These are phyloP conservation scores for Lentinula raphanica DNA, from an alignment of 768 basidiomycete species.

Conservation along the genomic window DNA sequence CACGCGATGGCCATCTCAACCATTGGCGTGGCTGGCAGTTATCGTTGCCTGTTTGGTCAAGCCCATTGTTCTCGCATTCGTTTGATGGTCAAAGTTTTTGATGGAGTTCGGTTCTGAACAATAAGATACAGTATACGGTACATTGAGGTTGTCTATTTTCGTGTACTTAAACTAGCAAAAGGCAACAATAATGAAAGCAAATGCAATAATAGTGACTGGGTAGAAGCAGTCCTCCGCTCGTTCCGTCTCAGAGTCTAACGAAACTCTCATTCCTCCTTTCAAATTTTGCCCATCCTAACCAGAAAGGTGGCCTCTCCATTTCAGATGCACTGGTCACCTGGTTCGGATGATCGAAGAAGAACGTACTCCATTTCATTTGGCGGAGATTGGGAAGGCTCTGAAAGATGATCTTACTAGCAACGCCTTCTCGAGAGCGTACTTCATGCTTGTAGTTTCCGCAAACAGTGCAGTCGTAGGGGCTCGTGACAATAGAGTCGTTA, in stretches of 20 bases:
- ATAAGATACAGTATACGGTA: background rate
- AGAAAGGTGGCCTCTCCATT: background rate
- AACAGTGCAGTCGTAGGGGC: slow-evolving; percentile 29
- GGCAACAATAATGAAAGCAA: background rate
- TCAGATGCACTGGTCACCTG: background rate
- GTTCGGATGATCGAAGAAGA: slow-evolving; percentile 1
- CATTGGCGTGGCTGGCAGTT: background rate
- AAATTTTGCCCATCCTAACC: background rate
- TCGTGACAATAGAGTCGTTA: slow-evolving; percentile 18
- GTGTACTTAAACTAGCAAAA: background rate
- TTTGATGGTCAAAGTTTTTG: background rate
- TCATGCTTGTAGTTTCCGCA: slow-evolving; percentile 20
- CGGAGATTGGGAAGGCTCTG: background rate
- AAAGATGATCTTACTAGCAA: slow-evolving; percentile 3
- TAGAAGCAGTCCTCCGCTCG: background rate
- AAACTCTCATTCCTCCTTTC: background rate
- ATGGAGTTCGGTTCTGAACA: background rate
- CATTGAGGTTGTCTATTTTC: background rate
- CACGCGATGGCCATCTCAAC: background rate
- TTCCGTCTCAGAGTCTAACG: background rate
- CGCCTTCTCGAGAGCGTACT: background rate
- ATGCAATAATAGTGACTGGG: background rate
- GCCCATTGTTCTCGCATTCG: background rate
- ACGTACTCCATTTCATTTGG: slow-evolving; percentile 1
- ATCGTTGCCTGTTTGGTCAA: background rate